A percentile compares a stretch with the other conserved stretches of the same genome.
phyloP scores from a whole-genome alignment of 306 rosid species.

The Trifolium fragiferum region DNA sequence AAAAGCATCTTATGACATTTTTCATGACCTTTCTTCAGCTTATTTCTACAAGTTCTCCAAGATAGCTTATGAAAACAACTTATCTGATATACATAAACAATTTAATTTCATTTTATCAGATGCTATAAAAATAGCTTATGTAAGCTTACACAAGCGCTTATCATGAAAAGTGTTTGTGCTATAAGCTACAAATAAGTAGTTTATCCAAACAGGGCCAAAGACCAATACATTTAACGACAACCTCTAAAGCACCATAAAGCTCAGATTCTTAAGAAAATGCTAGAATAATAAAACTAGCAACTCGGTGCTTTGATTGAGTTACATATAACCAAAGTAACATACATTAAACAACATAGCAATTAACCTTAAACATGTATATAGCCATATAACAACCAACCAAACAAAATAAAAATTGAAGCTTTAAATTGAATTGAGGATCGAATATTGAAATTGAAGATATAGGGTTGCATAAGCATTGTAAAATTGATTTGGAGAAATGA shows the following conservation, averaged over 20 bases:
- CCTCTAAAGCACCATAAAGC: too few species aligned
- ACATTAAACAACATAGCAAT: background rate
- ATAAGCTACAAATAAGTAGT: background rate
- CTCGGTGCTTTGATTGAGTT: background rate
- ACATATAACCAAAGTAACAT: slow-evolving; percentile 4
- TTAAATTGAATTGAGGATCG: background rate
- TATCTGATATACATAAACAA: background rate
- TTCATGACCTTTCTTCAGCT: background rate
- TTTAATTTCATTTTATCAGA: background rate
- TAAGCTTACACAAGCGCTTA: background rate
- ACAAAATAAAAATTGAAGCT: background rate
- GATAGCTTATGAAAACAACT: background rate
- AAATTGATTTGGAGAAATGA: background rate
- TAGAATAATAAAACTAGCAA: background rate
- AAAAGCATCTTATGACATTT: background rate
- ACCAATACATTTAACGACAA: too few species aligned
- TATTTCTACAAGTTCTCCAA: background rate
- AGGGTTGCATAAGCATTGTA: slow-evolving; percentile 6
- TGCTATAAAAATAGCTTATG: too few species aligned
- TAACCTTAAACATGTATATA: background rate
- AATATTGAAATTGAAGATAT: slow-evolving; percentile 20
- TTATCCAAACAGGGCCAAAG: background rate
- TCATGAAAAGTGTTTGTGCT: background rate
- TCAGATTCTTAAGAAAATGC: too few species aligned
- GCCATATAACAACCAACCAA: background rate